Conservation (phyloP, 305 asterid genomes). For the Euphrasia arctica region DNA sequence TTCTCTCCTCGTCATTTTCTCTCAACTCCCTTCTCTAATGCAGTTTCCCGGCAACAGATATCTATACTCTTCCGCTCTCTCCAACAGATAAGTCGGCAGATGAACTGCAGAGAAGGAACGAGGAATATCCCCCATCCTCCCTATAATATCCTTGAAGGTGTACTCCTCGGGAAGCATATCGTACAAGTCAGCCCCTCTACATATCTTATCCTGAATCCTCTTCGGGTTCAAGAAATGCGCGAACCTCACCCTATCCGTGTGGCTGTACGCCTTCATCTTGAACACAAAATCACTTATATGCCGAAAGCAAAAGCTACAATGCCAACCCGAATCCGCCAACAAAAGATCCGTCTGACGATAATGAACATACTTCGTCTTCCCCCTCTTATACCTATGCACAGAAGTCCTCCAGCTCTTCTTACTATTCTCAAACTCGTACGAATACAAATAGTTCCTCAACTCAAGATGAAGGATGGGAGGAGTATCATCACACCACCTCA, state of each 20-base stretch:
- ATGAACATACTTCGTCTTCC: constrained; percentile 55
- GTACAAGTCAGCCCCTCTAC: constrained; percentile 54
- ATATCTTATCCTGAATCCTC: constrained; percentile 57
- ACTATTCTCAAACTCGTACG: constrained; percentile 44
- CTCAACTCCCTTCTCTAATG: constrained; percentile 34
- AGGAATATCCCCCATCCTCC: constrained; percentile 62
- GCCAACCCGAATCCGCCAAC: constrained; percentile 65
- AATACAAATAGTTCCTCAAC: constrained; percentile 50
- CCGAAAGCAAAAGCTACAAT: constrained; percentile 63
- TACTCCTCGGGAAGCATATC: constrained; percentile 73
- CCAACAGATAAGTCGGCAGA: constrained; percentile 49
- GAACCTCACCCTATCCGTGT: constrained; percentile 53
- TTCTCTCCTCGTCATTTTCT: background rate
- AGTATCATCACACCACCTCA: constrained; percentile 61
- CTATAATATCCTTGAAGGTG: constrained; percentile 53
- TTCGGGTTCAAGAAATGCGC: constrained; percentile 51
- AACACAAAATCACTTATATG: constrained; percentile 50
- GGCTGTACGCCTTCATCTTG: constrained; percentile 80
- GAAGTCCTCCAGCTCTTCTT: constrained; percentile 65
- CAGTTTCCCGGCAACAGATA: constrained; percentile 63
- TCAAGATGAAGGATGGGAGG: constrained; percentile 59
- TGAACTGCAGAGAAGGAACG: constrained; percentile 52
- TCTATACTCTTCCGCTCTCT: constrained; percentile 42
- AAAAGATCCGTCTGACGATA: constrained; percentile 48
- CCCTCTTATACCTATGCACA: constrained; percentile 42